A percentile compares a stretch with the other conserved stretches of the same genome.
phyloP scores from a whole-genome alignment of 1,284 basidiomycete species.

The Ganoderma meredithae region DNA sequence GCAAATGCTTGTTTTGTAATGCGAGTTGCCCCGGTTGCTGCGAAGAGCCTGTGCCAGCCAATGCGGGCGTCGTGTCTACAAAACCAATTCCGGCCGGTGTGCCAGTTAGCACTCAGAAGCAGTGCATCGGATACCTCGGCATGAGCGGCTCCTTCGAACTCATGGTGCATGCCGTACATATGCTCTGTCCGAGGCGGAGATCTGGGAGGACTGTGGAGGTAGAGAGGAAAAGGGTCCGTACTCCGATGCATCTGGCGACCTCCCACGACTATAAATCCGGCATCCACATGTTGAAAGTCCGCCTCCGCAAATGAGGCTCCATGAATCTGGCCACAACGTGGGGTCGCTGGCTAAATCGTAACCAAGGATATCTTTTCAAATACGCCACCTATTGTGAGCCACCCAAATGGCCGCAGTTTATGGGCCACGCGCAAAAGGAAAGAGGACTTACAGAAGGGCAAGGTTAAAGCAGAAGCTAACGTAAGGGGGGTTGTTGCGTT shows the following conservation, averaged over 20 bases:
- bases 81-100: background rate
- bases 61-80: background rate
- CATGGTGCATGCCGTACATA: background rate
- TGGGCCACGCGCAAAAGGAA: background rate
- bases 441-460: background rate
- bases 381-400: background rate
- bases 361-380: background rate
- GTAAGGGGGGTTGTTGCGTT: background rate
- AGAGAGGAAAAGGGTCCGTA: background rate
- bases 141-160: background rate
- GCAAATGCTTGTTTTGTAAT: background rate
- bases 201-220: background rate
- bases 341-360: background rate
- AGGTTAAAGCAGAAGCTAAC: background rate
- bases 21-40: background rate
- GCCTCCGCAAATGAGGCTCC: background rate
- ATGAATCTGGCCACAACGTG: background rate
- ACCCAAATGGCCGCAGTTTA: background rate
- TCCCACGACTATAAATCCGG: background rate
- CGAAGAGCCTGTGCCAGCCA: background rate
- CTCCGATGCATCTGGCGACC: background rate
- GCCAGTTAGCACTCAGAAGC: constrained; percentile 5
- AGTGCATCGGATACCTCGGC: background rate
- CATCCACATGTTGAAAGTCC: background rate
- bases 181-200: background rate